Base-by-base conservation (phyloP, 257 asterid genomes). In the Fraxinus quadrangulata region DNA sequence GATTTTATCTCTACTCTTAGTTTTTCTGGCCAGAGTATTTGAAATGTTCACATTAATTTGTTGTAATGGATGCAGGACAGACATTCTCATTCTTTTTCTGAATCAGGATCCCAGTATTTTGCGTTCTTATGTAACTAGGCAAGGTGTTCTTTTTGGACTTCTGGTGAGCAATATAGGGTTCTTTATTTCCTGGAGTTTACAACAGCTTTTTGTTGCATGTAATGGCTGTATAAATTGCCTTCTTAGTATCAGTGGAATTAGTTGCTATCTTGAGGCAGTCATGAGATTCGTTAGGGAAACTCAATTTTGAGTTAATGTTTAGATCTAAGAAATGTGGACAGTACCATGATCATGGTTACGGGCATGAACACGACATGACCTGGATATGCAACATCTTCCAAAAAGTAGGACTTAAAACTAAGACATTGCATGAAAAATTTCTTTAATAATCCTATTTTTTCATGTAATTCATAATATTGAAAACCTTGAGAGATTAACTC, bases 51-150 rank as follows among this genome's bases (percentile, higher is more conserved):
- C 80, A 80, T 39, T 81, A 68, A 79, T 79, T 84, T 82, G 70
- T 76, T 81, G 70, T 88, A 80, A 85, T 81, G 88, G 87, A 77
- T 93, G 93, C 96, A 95, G 99, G 94, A 90, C 97, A 90, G 97
- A 93, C 87, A 92, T 95, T 86, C 94, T 95, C 80, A 85, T 91
- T 86, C 92, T 88, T 81, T 89, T 87, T 81, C 88, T 91, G 90
- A 90, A 88, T 83, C 93, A 89, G 79, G 99, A 95, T 81, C 77
- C 98, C 65, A 91, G 85, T 81, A 92, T 95, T 65, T 80, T 95
- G 85, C 99, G 99, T 17, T 82, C 92, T 72, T 84, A 90, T 84
- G 91, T 90, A 33, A 79, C 88, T 81, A 89, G 87, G 81, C 94
- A 84, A 80, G 97, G 96, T 78, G 87, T 75, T 67, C 90, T 95